Evolutionary conservation across 352 stramenopile genomes (phyloP), one percentile per base, ranked within the genome.

Genomic region (Pythium coloratum): DNA sequence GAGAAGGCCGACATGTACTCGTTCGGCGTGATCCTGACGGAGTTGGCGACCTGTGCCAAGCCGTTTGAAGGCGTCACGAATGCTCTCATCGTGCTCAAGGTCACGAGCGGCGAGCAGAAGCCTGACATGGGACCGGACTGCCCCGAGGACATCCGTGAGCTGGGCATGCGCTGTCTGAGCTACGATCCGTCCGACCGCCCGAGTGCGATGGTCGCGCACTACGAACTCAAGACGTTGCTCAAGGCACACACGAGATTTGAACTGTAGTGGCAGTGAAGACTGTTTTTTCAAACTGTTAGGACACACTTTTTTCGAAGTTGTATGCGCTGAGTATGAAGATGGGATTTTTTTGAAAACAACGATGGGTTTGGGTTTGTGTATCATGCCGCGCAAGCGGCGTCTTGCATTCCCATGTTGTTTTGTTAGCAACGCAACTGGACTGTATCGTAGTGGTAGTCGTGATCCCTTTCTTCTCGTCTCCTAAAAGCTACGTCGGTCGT

Each of bases 1-100:
- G 87, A 95, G 64, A 91, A 82, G 75, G 86, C 87, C 4, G 87
- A 95, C 66, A 90, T 95, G 33, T 95, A 95, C 72, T 95, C 87
- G 49, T 92, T 95, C 56, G 87, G 87, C 20, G 84, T 94, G 10
- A 77, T 95, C 18, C 62, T 95, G 53, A 86, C 82, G 3, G 87
- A 95, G 73, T 58, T 95, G 38, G 74, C 78, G 24, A 94, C 82
- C 47, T 88, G 80, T 56, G 63, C 70, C 34, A 84, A 88, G 62
- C 82, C 83, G 8, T 92, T 91, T 53, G 81, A 91, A 9, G 81
- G 82, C 24, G 72, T 89, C 20, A 88, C 77, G 54, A 94, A 90
- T 56, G 76, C 81, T 5, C 70, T 87, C 18, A 85, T 94, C 38
- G 82, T 88, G 36, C 76, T 94, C 34, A 90, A 90, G 75, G 82